A percentile compares a stretch with the other conserved stretches of the same genome.
Evolutionary conservation across 371 early-diverging fungal species (phyloP).

Genomic region (Apophysomyces trapeziformis): DNA sequence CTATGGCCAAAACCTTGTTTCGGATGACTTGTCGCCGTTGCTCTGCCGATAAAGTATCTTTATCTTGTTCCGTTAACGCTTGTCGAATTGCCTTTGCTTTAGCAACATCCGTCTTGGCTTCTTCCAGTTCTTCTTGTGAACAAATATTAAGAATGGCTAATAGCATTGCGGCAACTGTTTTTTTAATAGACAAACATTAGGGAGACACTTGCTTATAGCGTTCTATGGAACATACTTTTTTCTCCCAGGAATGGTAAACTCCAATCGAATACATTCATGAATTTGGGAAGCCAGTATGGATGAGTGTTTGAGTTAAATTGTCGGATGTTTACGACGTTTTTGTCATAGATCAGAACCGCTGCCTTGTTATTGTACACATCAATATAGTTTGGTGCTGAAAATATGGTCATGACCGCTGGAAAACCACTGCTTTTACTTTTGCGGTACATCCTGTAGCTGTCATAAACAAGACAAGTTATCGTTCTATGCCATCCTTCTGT

Average conservation of each 20-base stretch:
- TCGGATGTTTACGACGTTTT: conserved; percentile 95
- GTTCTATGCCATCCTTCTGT: background rate
- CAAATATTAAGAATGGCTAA: conserved; percentile 91
- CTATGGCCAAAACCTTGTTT: conserved; percentile 93
- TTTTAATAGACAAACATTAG: background rate
- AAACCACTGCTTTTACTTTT: conserved; percentile 93
- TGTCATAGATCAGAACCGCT: conserved; percentile 95
- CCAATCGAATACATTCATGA: conserved; percentile 99
- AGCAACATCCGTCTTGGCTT: conserved; percentile 20
- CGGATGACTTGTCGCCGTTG: conserved; percentile 74
- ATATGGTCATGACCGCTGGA: conserved; percentile 96
- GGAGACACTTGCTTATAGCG: background rate
- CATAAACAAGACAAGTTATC: background rate
- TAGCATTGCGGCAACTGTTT: conserved; percentile 90
- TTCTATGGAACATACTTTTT: conserved; percentile 70
- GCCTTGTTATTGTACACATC: conserved; percentile 99
- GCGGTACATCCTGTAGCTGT: conserved; percentile 88
- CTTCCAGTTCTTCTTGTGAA: conserved; percentile 76
- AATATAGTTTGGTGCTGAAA: conserved; percentile 97
- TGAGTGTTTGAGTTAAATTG: conserved; percentile 90
- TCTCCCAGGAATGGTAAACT: conserved; percentile 98
- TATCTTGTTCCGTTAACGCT: conserved; percentile 21
- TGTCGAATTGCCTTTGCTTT: conserved; percentile 21
- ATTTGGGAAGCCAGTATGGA: conserved; percentile 97
- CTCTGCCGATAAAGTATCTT: conserved; percentile 50